Evolutionary conservation across 2,329 filamentous ascomycete species (phyloP), one percentile per base, ranked within the genome.

Genomic region (Paraphaeosphaeria sporulosa): DNA sequence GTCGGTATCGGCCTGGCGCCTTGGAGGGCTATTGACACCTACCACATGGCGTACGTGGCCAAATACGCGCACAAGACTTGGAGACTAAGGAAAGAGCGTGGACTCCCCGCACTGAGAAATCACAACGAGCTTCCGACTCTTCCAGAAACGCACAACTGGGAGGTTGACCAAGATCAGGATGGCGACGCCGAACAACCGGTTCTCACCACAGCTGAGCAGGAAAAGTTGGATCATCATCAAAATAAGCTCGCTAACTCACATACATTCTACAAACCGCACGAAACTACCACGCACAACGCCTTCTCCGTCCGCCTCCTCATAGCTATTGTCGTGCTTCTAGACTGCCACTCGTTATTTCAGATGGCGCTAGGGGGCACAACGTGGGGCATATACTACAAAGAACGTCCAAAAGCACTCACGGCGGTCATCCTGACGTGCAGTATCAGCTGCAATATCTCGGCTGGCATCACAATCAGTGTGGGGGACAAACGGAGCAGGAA

Each of bases 261-360:
- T 74, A 93, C 90, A 6, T 96, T 94, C 78, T 96, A 95, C 82
- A 93, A 93, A 68, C 92, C 92, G 0, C 90, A 95, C 76, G 92
- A 96, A 76, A 96, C 92, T 0, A 83, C 86, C n/a, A 96, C 92
- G 0, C 92, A 96, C 73, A 83, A 87, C 71, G 90, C 92, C 0
- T 96, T 96, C 63, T 92, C 92, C 0, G 81, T 94, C 1, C 84
- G 85, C 34, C 83, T 93, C 3, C 87, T 95, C 43, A 85, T 95
- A 44, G 87, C 90, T 59, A 88, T 94, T 60, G 88, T 94, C 13
- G 82, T 91, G 17, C 81, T 96, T 5, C 84, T 95, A 6, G 92
- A 96, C 75, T 89, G 85, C 63, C 92, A 96, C 77, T 93, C 90
- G 15, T 83, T 91, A 55, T 85, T 96, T 55, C 92, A 96, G 72